Percentiles rank a stretch among this genome's conserved stretches.
phyloP scores from a whole-genome alignment of 1,139 yeast genomes.

The Zygosaccharomyces pseudobailii region DNA sequence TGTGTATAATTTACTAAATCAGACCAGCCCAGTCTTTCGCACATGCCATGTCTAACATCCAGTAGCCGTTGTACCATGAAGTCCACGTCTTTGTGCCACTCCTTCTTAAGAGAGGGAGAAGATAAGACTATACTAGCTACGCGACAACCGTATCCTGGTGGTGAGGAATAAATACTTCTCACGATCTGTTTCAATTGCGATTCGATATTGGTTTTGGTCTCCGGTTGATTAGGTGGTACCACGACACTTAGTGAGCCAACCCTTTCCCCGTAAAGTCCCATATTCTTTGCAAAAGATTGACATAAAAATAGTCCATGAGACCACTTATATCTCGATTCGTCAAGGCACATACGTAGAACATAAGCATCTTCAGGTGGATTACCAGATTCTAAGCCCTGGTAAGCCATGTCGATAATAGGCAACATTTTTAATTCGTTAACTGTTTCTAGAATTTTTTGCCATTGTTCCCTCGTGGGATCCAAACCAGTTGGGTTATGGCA shows the following conservation, averaged over 20 bases:
- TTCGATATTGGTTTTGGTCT: slow-evolving; percentile 43
- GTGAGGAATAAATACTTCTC: slow-evolving; percentile 86
- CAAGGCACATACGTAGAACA: slow-evolving; percentile 39
- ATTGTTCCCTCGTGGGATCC: slow-evolving; percentile 76
- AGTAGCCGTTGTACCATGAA: slow-evolving; percentile 74
- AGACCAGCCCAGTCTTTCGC: slow-evolving; percentile 69
- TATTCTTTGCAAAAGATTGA: slow-evolving; percentile 93
- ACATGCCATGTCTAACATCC: slow-evolving; percentile 55
- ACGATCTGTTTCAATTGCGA: slow-evolving; percentile 71
- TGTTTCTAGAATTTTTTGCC: slow-evolving; percentile 66
- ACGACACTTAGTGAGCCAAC: slow-evolving; percentile 66
- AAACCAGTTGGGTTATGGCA: slow-evolving; percentile 97
- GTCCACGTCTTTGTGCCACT: slow-evolving; percentile 77
- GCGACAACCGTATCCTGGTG: slow-evolving; percentile 91
- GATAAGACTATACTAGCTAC: slow-evolving; percentile 74
- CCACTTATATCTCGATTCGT: slow-evolving; percentile 30
- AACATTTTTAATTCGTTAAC: slow-evolving; percentile 52
- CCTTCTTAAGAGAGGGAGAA: slow-evolving; percentile 53
- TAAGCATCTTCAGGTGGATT: slow-evolving; percentile 47
- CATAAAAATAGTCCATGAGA: slow-evolving; percentile 57
- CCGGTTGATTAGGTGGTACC: slow-evolving; percentile 12
- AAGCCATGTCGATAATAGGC: slow-evolving; percentile 86
- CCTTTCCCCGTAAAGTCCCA: slow-evolving; percentile 96
- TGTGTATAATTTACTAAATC: slow-evolving; percentile 53
- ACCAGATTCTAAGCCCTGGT: slow-evolving; percentile 91